Conservation (phyloP, 192 early-diverging fungal genomes). For the Thoreauomyces humboldtii region DNA sequence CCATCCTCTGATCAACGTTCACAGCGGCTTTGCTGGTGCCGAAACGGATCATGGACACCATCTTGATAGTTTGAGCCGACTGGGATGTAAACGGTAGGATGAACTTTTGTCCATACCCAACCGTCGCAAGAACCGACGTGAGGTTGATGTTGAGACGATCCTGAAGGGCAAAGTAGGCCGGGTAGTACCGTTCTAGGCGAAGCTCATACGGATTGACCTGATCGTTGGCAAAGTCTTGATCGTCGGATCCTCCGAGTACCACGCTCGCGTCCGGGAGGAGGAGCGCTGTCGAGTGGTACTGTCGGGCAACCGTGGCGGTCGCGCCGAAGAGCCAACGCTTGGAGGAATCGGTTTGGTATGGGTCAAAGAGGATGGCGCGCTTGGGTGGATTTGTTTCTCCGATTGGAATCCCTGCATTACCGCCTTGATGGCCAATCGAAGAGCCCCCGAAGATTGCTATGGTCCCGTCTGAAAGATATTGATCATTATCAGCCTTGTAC, state of each 20-base stretch:
- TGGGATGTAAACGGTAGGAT: conserved; percentile 12
- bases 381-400: conserved; percentile 25
- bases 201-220: conserved; percentile 21
- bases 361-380: conserved; percentile 36
- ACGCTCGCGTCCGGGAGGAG: conserved; percentile 36
- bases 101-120: conserved; percentile 16
- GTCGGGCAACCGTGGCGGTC: conserved; percentile 13
- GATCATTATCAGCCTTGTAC: background rate
- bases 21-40: conserved; percentile 21
- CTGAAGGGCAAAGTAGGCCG: conserved; percentile 18
- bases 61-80: background rate
- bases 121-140: background rate
- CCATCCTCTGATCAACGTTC: conserved; percentile 28
- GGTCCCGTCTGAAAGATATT: conserved; percentile 10
- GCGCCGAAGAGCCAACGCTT: conserved; percentile 24
- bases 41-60: conserved; percentile 27
- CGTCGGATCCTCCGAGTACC: conserved; percentile 43
- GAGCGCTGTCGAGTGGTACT: conserved; percentile 37
- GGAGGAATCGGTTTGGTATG: conserved; percentile 1
- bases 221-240: conserved; percentile 39
- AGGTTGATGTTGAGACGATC: conserved; percentile 28
- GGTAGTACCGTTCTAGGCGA: conserved; percentile 10
- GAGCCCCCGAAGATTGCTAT: conserved; percentile 16
- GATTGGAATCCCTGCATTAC: conserved; percentile 21
- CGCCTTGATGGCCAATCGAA: conserved; percentile 23